Evolutionary conservation across 306 rosid genomes (phyloP), one percentile per base, ranked within the genome.

Genomic region (Canavalia ensiformis): DNA sequence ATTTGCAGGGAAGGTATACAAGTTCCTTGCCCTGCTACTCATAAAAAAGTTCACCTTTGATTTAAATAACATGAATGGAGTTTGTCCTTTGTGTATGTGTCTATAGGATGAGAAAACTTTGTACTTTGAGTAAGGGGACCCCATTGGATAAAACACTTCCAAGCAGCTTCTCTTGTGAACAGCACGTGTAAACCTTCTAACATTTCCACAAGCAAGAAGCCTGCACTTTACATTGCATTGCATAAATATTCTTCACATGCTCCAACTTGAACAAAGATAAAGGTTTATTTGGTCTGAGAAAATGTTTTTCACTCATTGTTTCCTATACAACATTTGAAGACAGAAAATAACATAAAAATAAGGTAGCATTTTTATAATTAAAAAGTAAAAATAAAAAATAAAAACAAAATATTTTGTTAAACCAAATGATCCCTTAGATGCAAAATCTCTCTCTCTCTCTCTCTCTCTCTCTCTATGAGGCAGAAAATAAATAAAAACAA

Each of bases 221-320:
- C 95, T 90, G 95, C 88, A n/a, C n/a, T n/a, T n/a, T n/a, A 89
- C 13, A 72, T 51, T 42, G 74, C 33, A 77, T 79, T 70, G 46
- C 33, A 54, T 8, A 51, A 78, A 78, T 44, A 52, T 80, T 57
- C 49, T 5, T 80, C 86, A 80, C 58, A 77, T n/a, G 34, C 56
- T 60, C 46, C 35, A 29, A 63, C 62, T 51, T n/a, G 42, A 67
- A 49, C 52, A 62, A 54, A 87, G 76, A n/a, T n/a, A n/a, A n/a
- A n/a, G n/a, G n/a, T n/a, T n/a, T n/a, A n/a, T n/a, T n/a, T n/a
- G n/a, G n/a, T n/a, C n/a, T n/a, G n/a, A n/a, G n/a, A n/a, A n/a
- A n/a, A n/a, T n/a, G n/a, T n/a, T n/a, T n/a, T n/a, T n/a, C n/a
- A n/a, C n/a, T n/a, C n/a, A n/a, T n/a, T n/a, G n/a, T n/a, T n/a